Evolutionary conservation across 2,329 filamentous ascomycete genomes (phyloP).

Genomic region (Fusarium cyanostomum): DNA sequence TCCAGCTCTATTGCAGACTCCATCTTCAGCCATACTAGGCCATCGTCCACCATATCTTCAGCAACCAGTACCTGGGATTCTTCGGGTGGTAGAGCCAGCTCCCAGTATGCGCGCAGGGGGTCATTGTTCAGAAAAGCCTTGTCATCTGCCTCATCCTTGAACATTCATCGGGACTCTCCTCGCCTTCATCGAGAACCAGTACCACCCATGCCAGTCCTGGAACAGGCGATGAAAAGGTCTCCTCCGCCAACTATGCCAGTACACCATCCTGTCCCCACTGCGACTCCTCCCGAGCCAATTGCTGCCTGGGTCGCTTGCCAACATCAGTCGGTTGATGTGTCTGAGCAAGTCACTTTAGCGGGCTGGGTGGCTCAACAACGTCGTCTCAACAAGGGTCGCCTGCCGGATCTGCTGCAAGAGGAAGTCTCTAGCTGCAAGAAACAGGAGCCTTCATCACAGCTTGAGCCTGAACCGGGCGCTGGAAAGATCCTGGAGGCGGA

Average conservation of each 20-base stretch:
- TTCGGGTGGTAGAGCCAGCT: background rate
- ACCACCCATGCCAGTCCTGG: background rate
- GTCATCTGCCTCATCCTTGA: conserved; percentile 15
- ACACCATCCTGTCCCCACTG: background rate
- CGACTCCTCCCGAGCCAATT: background rate
- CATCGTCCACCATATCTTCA: conserved; percentile 11
- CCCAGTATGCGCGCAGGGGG: background rate
- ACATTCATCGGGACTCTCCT: background rate
- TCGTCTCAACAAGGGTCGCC: conserved; percentile 1
- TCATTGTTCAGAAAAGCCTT: background rate
- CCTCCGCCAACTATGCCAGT: background rate
- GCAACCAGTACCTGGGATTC: conserved; percentile 20
- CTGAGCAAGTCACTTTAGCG: conserved; percentile 18
- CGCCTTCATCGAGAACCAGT: background rate
- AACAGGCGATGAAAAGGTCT: conserved; percentile 7
- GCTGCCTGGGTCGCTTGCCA: background rate
- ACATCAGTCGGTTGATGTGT: conserved; percentile 2
- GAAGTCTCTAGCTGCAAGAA: background rate
- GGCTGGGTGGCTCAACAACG: conserved; percentile 24
- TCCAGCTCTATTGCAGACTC: conserved; percentile 7
- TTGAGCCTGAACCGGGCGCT: background rate
- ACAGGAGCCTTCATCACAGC: background rate
- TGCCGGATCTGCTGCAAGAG: background rate
- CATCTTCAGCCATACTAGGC: conserved; percentile 9
- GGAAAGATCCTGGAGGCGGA: background rate